These are phyloP conservation scores for Sclerotinia trifoliorum DNA, from an alignment of 2,329 filamentous ascomycete genomes.

Conservation along the genomic window DNA sequence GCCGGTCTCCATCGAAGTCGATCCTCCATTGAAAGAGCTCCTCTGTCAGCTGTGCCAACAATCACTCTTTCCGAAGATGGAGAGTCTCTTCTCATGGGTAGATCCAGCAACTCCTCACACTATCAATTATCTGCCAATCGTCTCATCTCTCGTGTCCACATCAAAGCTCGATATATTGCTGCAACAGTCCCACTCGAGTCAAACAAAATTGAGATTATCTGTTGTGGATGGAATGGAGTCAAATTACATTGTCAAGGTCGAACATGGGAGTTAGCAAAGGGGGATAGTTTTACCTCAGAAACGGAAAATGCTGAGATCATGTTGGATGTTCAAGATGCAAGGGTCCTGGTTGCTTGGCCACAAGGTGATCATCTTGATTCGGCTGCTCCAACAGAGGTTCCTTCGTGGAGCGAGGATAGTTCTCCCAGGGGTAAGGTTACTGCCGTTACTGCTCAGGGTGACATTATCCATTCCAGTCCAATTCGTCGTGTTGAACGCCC, in stretches of 20 bases:
- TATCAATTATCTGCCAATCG: constrained; percentile 92
- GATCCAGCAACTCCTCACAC: constrained; percentile 93
- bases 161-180: constrained; percentile 80
- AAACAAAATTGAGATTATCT: constrained; percentile 82
- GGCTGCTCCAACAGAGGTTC: constrained; percentile 48
- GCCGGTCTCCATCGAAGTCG: constrained; percentile 58
- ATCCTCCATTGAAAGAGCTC: constrained; percentile 68
- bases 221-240: constrained; percentile 92
- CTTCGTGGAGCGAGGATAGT: constrained; percentile 63
- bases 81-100: constrained; percentile 80
- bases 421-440: constrained; percentile 52
- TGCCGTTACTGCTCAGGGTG: constrained; percentile 36
- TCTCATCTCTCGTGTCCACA: constrained; percentile 88
- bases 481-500: constrained; percentile 57
- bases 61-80: constrained; percentile 79
- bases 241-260: constrained; percentile 89
- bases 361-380: constrained; percentile 50
- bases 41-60: constrained; percentile 78
- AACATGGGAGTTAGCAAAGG: constrained; percentile 82
- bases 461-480: constrained; percentile 59
- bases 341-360: constrained; percentile 88
- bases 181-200: constrained; percentile 65
- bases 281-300: constrained; percentile 85
- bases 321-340: constrained; percentile 89
- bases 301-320: constrained; percentile 88